A percentile compares a stretch with the other conserved stretches of the same genome.
Evolutionary conservation across 148 eudicot species (phyloP).

Genomic region (Gaultheria prostrata): DNA sequence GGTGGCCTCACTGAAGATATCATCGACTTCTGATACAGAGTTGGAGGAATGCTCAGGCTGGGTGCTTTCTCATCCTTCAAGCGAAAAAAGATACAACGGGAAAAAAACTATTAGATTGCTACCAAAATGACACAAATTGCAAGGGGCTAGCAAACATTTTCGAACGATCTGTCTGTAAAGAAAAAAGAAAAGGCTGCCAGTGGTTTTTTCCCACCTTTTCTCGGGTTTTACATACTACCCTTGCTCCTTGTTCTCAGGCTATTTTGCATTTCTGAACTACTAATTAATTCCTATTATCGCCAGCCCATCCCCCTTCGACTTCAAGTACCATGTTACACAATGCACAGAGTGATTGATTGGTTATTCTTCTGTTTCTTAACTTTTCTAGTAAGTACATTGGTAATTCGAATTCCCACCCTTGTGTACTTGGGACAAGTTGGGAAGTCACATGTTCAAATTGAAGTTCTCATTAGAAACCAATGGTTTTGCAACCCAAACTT

Average conservation of each 20-base stretch:
- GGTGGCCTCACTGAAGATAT: constrained; percentile 59
- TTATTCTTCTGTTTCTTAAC: background rate
- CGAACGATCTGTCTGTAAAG: background rate
- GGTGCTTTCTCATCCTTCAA: constrained; percentile 41
- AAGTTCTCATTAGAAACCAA: background rate
- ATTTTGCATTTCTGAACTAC: background rate
- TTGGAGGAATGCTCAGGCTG: constrained; percentile 31
- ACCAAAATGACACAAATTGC: background rate
- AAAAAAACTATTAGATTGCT: background rate
- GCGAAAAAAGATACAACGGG: background rate
- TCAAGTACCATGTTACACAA: background rate
- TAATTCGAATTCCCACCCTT: background rate
- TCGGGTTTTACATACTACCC: background rate
- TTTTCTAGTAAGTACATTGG: background rate
- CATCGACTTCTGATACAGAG: constrained; percentile 50
- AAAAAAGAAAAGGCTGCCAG: background rate
- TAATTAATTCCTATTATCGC: background rate
- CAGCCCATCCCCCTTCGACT: background rate
- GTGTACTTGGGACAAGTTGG: background rate
- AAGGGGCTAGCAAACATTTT: background rate
- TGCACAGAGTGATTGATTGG: background rate
- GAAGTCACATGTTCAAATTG: background rate
- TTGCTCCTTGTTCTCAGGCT: background rate
- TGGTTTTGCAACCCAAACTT: background rate
- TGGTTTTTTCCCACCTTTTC: background rate